phyloP scores from a whole-genome alignment of 2,329 filamentous ascomycete species.

The Orbilia ellipsospora region DNA sequence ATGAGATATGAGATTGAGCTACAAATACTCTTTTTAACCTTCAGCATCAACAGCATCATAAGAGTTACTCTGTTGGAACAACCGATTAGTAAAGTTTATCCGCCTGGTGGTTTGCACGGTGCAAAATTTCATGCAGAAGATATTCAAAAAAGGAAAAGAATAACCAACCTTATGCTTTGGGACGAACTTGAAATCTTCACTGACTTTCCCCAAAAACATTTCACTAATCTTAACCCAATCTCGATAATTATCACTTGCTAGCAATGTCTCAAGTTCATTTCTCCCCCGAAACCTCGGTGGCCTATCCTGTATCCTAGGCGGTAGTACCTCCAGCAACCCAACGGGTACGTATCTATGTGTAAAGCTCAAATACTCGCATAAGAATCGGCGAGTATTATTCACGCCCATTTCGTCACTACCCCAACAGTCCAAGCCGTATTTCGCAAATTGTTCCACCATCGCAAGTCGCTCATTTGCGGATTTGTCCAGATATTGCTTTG shows the following conservation, averaged over 20 bases:
- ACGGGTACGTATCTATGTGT: slow-evolving; percentile 90
- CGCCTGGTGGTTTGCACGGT: not conserved
- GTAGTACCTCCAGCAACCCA: slow-evolving; percentile 86
- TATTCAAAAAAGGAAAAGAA: not conserved
- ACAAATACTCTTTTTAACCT: slow-evolving; percentile 17
- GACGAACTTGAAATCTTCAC: slow-evolving; percentile 90
- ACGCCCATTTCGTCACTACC: slow-evolving; percentile 94
- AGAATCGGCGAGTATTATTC: slow-evolving; percentile 87
- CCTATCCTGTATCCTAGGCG: slow-evolving; percentile 87
- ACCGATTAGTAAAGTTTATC: slow-evolving; percentile 28
- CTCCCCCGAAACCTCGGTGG: slow-evolving; percentile 85
- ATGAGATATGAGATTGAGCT: not conserved
- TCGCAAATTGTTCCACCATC: slow-evolving; percentile 88
- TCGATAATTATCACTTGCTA: slow-evolving; percentile 89
- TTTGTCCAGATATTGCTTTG: slow-evolving; percentile 95
- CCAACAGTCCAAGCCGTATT: slow-evolving; percentile 93
- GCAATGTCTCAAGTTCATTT: slow-evolving; percentile 91
- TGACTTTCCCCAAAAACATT: slow-evolving; percentile 94
- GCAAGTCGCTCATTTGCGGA: slow-evolving; percentile 84
- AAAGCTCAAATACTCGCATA: slow-evolving; percentile 97
- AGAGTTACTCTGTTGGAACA: slow-evolving; percentile 44
- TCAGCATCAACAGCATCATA: slow-evolving; percentile 53
- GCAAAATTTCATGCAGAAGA: too few species aligned
- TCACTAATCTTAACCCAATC: slow-evolving; percentile 99
- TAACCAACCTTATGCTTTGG: slow-evolving; percentile 92